Percentiles rank a stretch among this genome's conserved stretches.
Conservation (phyloP, 805 yeast genomes). For the Starmerella scarabaei region DNA sequence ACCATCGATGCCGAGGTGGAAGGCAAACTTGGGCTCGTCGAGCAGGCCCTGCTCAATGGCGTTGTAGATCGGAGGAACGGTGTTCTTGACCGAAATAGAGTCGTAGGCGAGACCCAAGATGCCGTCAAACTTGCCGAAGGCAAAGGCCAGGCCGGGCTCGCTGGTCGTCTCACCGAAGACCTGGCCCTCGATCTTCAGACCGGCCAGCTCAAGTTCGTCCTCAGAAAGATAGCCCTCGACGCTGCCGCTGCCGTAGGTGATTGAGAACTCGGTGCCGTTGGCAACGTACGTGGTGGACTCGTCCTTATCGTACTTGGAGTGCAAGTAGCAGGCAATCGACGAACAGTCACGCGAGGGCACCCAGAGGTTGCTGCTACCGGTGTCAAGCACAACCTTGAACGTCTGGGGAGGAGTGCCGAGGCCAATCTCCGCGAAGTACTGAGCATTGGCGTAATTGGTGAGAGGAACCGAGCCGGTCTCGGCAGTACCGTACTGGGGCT, state of each 20-base stretch:
- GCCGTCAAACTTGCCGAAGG: constrained; percentile 98
- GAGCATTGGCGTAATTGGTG: constrained; percentile 90
- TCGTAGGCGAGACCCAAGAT: constrained; percentile 90
- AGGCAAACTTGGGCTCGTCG: constrained; percentile 76
- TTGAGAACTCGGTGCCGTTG: constrained; percentile 75
- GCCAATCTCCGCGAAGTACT: constrained; percentile 82
- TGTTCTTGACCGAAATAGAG: constrained; percentile 73
- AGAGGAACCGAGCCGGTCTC: constrained; percentile 45
- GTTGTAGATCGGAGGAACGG: constrained; percentile 88
- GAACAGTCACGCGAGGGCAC: constrained; percentile 82
- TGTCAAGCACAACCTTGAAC: constrained; percentile 88
- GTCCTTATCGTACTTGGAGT: constrained; percentile 76
- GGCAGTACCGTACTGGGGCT: constrained; percentile 17
- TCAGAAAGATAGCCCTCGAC: constrained; percentile 85
- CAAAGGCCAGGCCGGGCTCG: constrained; percentile 96
- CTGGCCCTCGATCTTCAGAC: constrained; percentile 70
- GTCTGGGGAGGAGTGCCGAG: constrained; percentile 89
- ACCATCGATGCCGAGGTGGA: constrained; percentile 71
- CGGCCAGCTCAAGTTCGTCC: constrained; percentile 72
- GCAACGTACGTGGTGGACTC: constrained; percentile 71
- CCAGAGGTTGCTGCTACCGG: constrained; percentile 97
- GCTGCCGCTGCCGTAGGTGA: constrained; percentile 87
- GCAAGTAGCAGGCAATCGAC: constrained; percentile 90
- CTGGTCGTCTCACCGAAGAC: constrained; percentile 94
- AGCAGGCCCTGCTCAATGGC: constrained; percentile 72